Conservation (phyloP, 2,329 filamentous ascomycete species). For the Monilinia fructicola region DNA sequence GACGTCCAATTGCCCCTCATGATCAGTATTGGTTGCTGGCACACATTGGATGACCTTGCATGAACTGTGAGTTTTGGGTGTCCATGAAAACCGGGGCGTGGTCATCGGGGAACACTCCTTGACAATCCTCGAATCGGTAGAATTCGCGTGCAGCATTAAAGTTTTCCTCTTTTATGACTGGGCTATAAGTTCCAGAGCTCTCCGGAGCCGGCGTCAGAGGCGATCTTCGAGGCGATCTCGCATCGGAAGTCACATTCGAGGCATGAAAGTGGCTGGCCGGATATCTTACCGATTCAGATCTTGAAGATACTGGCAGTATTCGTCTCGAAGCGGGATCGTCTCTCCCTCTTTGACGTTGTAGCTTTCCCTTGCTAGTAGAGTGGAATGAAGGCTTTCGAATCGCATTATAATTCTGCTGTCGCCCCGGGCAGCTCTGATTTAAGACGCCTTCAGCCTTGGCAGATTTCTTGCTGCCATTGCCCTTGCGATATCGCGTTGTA, state of each 20-base stretch:
- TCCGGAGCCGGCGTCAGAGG: slow-evolving; percentile 32
- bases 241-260: slow-evolving; percentile 19
- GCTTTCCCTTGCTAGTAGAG: slow-evolving; percentile 29
- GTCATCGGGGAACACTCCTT: slow-evolving; percentile 34
- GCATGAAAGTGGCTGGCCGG: background rate
- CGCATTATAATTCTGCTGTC: slow-evolving; percentile 7
- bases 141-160: slow-evolving; percentile 32
- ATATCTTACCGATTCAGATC: background rate
- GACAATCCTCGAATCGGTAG: slow-evolving; percentile 34
- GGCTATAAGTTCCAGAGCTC: slow-evolving; percentile 24
- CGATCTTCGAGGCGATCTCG: slow-evolving; percentile 19
- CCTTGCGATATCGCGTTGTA: slow-evolving; percentile 76
- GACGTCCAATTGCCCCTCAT: background rate
- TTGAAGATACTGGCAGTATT: slow-evolving; percentile 2
- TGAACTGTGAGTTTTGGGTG: slow-evolving; percentile 27
- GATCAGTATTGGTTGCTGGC: slow-evolving; percentile 19
- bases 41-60: slow-evolving; percentile 25
- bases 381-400: slow-evolving; percentile 16
- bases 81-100: slow-evolving; percentile 35
- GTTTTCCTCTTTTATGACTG: slow-evolving; percentile 24
- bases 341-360: slow-evolving; percentile 28
- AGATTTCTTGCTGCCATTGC: slow-evolving; percentile 44
- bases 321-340: slow-evolving; percentile 25
- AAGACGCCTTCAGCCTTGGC: slow-evolving; percentile 22
- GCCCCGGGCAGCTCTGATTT: background rate